These are phyloP conservation scores for Thyridium curvatum DNA, from an alignment of 2,329 filamentous ascomycete species.

Conservation along the genomic window DNA sequence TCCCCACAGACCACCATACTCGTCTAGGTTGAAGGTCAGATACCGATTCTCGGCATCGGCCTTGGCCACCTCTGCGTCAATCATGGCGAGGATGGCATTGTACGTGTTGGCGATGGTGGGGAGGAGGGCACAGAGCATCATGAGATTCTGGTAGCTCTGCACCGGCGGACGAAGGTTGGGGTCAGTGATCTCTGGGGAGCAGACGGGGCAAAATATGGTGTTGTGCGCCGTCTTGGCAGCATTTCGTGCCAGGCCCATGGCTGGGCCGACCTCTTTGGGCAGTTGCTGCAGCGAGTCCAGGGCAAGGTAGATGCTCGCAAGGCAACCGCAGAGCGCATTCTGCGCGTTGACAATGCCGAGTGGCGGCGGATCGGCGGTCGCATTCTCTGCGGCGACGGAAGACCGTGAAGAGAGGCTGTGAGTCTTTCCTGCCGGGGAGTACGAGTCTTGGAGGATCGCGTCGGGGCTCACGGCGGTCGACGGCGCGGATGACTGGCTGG, in stretches of 20 bases:
- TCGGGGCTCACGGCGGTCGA: neutral
- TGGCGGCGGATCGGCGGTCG: slow-evolving; percentile 4
- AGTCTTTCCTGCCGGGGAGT: neutral
- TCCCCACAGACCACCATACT: slow-evolving; percentile 45
- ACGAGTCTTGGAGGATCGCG: neutral
- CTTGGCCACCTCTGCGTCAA: slow-evolving; percentile 42
- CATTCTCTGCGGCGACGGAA: slow-evolving; percentile 5
- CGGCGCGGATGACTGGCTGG: neutral
- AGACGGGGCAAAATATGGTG: slow-evolving; percentile 43
- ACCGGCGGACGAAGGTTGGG: slow-evolving; percentile 30
- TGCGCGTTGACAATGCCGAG: slow-evolving; percentile 1
- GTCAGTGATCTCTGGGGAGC: slow-evolving; percentile 33
- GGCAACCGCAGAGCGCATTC: slow-evolving; percentile 34
- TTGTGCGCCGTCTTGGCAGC: slow-evolving; percentile 44
- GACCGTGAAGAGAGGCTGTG: slow-evolving; percentile 7
- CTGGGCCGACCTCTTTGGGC: slow-evolving; percentile 34
- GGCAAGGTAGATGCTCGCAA: slow-evolving; percentile 42
- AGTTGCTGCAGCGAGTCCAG: slow-evolving; percentile 43
- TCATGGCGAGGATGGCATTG: slow-evolving; percentile 43
- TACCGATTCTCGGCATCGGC: slow-evolving; percentile 35
- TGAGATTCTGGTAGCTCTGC: slow-evolving; percentile 49
- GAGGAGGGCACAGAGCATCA: slow-evolving; percentile 52
- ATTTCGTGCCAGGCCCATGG: slow-evolving; percentile 40
- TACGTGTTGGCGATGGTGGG: slow-evolving; percentile 54
- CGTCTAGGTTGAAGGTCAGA: slow-evolving; percentile 37